These are phyloP conservation scores for Exobasidium cylindrosporum DNA, from an alignment of 1,284 basidiomycete species.

Conservation along the genomic window DNA sequence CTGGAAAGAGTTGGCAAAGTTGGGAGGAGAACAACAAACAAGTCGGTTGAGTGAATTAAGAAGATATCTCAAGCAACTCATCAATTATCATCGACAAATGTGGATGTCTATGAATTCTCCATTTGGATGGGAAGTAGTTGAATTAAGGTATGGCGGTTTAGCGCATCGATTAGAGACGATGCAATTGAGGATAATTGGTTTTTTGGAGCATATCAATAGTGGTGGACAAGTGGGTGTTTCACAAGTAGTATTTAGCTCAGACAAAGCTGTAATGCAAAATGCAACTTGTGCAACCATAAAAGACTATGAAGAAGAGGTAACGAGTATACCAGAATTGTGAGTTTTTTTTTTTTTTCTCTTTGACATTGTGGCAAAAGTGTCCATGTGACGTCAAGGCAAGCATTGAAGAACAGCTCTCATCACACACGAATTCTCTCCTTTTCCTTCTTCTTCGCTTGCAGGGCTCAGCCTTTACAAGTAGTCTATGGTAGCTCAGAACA, in stretches of 20 bases:
- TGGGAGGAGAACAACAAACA: constrained; percentile 18
- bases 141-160: constrained; percentile 55
- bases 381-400: not conserved
- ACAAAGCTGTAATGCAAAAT: constrained; percentile 21
- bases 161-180: constrained; percentile 53
- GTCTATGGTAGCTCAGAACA: constrained; percentile 43
- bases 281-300: constrained; percentile 6
- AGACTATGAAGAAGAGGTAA: constrained; percentile 29
- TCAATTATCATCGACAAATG: constrained; percentile 49
- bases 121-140: constrained; percentile 55
- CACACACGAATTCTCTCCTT: not conserved
- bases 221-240: constrained; percentile 17
- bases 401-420: not conserved
- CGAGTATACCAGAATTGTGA: constrained; percentile 31
- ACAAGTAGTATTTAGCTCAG: constrained; percentile 7
- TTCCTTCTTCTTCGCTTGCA: not conserved
- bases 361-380: not conserved
- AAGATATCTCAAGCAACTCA: constrained; percentile 36
- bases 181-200: constrained; percentile 29
- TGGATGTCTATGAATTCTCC: constrained; percentile 52
- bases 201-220: constrained; percentile 25
- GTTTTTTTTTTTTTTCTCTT: too few species aligned
- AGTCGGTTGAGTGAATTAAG: constrained; percentile 13
- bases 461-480: constrained; percentile 24
- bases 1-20: constrained; percentile 27